phyloP scores from a whole-genome alignment of 306 rosid genomes.

The Medicago arabica region DNA sequence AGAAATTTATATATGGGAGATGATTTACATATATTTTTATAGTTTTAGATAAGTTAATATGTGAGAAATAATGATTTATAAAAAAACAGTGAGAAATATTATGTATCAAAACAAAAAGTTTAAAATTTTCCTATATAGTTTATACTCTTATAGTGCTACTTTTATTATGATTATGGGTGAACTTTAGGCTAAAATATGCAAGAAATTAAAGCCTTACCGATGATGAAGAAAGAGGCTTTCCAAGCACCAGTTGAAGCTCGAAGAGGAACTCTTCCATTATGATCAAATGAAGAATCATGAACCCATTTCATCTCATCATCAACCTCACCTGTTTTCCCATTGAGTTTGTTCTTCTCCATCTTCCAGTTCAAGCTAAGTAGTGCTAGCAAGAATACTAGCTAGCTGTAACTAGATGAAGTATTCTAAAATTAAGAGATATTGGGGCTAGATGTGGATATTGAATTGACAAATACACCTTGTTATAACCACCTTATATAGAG shows the following conservation, averaged over 20 bases:
- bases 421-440: constrained; percentile 19
- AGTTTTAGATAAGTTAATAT: no score
- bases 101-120: no score
- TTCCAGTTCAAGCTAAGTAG: background rate
- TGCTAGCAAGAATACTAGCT: background rate
- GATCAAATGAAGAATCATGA: constrained; percentile 66
- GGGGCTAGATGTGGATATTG: constrained; percentile 28
- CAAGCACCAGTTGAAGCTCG: constrained; percentile 72
- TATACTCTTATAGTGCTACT: no score
- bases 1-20: no score
- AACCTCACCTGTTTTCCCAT: constrained; percentile 8
- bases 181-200: no score
- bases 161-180: no score
- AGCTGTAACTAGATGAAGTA: background rate
- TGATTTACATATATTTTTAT: no score
- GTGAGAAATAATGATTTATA: no score
- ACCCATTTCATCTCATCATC: constrained; percentile 51
- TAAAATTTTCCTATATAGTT: no score
- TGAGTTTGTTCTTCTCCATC: constrained; percentile 43
- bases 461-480: constrained; percentile 31
- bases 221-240: constrained; percentile 54
- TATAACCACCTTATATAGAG: constrained; percentile 60
- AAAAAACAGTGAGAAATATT: no score
- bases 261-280: constrained; percentile 57
- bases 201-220: no score